Evolutionary conservation across 371 early-diverging fungal genomes (phyloP).

Genomic region (Saksenaea oblongispora): DNA sequence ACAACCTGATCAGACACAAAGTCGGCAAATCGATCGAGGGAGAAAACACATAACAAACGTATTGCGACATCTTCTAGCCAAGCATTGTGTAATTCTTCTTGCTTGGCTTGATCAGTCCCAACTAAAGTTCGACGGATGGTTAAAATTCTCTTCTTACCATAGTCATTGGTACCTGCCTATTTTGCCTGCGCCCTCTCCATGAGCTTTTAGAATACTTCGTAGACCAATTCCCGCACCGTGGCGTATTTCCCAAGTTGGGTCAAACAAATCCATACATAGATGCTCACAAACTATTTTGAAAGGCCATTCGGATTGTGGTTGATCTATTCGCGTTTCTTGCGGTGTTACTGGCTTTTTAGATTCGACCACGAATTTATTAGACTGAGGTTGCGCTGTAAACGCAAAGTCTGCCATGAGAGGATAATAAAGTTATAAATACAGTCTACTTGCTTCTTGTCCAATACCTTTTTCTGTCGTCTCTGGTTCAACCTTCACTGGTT

Average conservation of each 20-base stretch:
- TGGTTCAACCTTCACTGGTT: conserved; percentile 46
- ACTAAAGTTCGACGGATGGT: conserved; percentile 17
- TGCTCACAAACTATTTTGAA: conserved; percentile 91
- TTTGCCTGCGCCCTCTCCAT: conserved; percentile 86
- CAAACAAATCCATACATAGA: conserved; percentile 89
- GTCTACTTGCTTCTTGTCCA: background rate
- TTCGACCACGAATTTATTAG: conserved; percentile 75
- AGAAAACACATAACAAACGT: conserved; percentile 89
- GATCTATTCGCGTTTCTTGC: conserved; percentile 20
- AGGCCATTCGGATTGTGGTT: conserved; percentile 79
- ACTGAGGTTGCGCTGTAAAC: conserved; percentile 71
- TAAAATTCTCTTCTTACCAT: background rate
- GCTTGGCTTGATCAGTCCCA: conserved; percentile 55
- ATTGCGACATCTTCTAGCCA: conserved; percentile 90
- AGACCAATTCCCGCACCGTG: conserved; percentile 97
- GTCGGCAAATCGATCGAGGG: conserved; percentile 95
- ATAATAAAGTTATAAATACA: background rate
- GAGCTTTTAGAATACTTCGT: conserved; percentile 84
- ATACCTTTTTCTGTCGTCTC: background rate
- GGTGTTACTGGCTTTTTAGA: conserved; percentile 54
- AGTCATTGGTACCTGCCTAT: conserved; percentile 32
- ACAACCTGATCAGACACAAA: conserved; percentile 95
- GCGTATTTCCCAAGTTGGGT: conserved; percentile 92
- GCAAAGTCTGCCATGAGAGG: conserved; percentile 43
- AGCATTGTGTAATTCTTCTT: conserved; percentile 68